phyloP scores from a whole-genome alignment of 2,329 filamentous ascomycete genomes.

The Thelonectria olida region DNA sequence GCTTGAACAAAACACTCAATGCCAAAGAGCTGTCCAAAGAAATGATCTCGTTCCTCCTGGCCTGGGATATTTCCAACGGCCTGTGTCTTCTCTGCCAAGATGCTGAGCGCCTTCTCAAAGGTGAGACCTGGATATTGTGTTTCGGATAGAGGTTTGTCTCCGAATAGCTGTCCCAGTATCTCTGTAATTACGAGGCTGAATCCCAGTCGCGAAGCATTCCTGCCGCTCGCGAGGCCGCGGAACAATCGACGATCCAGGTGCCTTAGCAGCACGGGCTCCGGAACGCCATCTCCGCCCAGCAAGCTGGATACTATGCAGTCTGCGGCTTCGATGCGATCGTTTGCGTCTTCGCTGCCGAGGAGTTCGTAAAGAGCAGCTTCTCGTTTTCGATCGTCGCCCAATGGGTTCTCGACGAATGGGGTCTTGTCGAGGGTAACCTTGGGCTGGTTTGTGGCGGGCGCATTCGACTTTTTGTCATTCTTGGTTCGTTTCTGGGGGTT shows the following conservation, averaged over 20 bases:
- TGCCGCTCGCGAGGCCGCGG: slow-evolving; percentile 86
- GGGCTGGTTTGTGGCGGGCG: slow-evolving; percentile 28
- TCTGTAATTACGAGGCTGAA: slow-evolving; percentile 92
- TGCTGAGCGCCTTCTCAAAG: slow-evolving; percentile 63
- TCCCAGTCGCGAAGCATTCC: slow-evolving; percentile 87
- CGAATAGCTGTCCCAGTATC: slow-evolving; percentile 76
- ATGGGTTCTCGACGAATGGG: slow-evolving; percentile 62
- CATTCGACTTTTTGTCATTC: slow-evolving; percentile 35
- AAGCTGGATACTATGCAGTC: slow-evolving; percentile 67
- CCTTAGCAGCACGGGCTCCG: slow-evolving; percentile 63
- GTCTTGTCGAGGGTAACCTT: slow-evolving; percentile 46
- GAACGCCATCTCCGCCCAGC: slow-evolving; percentile 57
- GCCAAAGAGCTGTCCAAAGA: slow-evolving; percentile 87
- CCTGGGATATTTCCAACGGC: slow-evolving; percentile 62
- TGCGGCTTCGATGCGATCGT: slow-evolving; percentile 66
- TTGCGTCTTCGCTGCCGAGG: slow-evolving; percentile 66
- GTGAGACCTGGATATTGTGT: slow-evolving; percentile 62
- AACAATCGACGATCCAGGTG: slow-evolving; percentile 77
- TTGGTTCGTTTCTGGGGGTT: slow-evolving; percentile 46
- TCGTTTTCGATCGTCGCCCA: slow-evolving; percentile 63
- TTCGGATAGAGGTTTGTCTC: slow-evolving; percentile 53
- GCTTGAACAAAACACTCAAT: slow-evolving; percentile 87
- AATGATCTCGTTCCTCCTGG: slow-evolving; percentile 86
- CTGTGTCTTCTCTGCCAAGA: slow-evolving; percentile 65
- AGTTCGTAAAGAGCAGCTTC: slow-evolving; percentile 69